Conservation (phyloP, 495 filamentous ascomycete genomes). For the Aeminium ludgeri region DNA sequence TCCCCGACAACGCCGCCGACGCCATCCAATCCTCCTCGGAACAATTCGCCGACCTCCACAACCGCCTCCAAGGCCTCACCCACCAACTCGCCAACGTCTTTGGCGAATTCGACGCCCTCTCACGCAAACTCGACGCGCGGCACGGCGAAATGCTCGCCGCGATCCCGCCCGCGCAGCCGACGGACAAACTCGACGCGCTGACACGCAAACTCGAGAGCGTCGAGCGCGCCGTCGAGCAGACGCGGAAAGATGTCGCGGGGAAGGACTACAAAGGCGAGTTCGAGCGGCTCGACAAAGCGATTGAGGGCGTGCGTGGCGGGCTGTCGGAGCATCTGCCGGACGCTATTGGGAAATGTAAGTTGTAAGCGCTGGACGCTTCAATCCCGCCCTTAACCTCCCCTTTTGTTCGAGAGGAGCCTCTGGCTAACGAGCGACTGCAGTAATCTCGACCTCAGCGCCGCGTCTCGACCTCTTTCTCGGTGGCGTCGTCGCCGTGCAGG, state of each 20-base stretch:
- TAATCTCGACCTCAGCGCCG: constrained; percentile 40
- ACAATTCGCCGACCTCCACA: constrained; percentile 69
- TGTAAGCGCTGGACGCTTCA: constrained; percentile 22
- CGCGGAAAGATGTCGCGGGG: constrained; percentile 50
- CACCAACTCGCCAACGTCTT: constrained; percentile 54
- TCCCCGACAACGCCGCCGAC: constrained; percentile 9
- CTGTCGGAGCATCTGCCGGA: constrained; percentile 42
- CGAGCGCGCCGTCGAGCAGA: constrained; percentile 34
- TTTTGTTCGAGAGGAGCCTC: background rate
- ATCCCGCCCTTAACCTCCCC: background rate
- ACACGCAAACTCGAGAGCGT: constrained; percentile 40
- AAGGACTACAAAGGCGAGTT: constrained; percentile 58
- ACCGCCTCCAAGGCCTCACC: constrained; percentile 59
- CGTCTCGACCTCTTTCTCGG: constrained; percentile 59
- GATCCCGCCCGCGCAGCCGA: constrained; percentile 22
- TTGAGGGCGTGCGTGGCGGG: constrained; percentile 54
- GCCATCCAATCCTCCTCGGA: constrained; percentile 29
- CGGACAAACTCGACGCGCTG: constrained; percentile 31
- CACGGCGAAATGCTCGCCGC: constrained; percentile 38
- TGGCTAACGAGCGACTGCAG: constrained; percentile 21
- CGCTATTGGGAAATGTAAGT: constrained; percentile 31
- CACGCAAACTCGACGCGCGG: constrained; percentile 35
- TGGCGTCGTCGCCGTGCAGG: constrained; percentile 60
- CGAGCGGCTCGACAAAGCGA: constrained; percentile 50
- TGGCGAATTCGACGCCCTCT: constrained; percentile 37